A percentile compares a stretch with the other conserved stretches of the same genome.
Conservation (phyloP, 495 filamentous ascomycete species). For the Aspergillus incahuasiensis region DNA sequence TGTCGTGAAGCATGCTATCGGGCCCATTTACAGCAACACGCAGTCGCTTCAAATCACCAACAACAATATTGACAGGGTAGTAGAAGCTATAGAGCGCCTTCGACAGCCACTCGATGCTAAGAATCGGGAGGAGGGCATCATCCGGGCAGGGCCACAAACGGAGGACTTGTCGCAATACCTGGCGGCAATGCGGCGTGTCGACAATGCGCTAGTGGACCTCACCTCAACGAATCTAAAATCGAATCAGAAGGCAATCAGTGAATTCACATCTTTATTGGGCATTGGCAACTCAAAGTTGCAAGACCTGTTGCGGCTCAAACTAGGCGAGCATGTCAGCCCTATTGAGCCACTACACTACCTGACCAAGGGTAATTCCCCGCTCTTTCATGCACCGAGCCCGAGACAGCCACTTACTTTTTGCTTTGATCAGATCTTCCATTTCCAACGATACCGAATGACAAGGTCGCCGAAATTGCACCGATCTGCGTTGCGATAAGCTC, state of each 20-base stretch:
- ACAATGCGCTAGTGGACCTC: constrained; percentile 73
- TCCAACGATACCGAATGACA: constrained; percentile 55
- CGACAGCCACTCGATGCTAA: constrained; percentile 84
- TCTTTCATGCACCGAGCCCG: background rate
- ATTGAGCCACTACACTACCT: constrained; percentile 90
- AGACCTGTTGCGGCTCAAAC: constrained; percentile 67
- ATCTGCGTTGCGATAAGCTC: constrained; percentile 55
- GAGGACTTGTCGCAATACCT: constrained; percentile 81
- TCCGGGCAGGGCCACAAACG: constrained; percentile 79
- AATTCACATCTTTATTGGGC: constrained; percentile 71
- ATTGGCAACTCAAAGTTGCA: constrained; percentile 77
- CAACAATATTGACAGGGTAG: constrained; percentile 81
- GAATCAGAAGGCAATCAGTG: constrained; percentile 82
- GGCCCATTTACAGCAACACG: constrained; percentile 90
- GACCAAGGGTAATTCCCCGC: constrained; percentile 61
- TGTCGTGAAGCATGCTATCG: constrained; percentile 84
- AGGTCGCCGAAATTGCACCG: constrained; percentile 50
- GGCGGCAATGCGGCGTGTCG: constrained; percentile 79
- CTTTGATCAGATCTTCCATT: constrained; percentile 57
- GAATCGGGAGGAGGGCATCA: constrained; percentile 83
- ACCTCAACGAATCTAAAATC: constrained; percentile 81
- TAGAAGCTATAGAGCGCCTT: constrained; percentile 80
- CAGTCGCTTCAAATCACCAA: constrained; percentile 79
- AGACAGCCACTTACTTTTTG: background rate
- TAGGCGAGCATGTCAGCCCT: constrained; percentile 66